These are phyloP conservation scores for Penicillium herquei DNA, from an alignment of 495 filamentous ascomycete genomes.

Conservation along the genomic window DNA sequence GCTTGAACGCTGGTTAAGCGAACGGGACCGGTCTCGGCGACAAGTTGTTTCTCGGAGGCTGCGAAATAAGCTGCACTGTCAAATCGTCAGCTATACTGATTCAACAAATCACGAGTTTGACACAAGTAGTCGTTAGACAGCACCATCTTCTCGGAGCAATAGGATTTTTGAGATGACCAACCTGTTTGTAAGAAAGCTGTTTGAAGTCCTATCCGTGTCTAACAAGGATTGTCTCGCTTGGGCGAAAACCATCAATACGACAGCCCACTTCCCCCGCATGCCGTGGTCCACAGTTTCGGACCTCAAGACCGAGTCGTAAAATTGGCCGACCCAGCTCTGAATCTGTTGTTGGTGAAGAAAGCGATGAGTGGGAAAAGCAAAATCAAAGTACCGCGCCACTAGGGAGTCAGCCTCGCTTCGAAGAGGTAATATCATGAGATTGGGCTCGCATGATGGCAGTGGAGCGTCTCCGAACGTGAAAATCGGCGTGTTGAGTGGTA, in stretches of 20 bases:
- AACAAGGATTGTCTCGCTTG: slow-evolving; percentile 21
- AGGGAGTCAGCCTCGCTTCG: slow-evolving; percentile 21
- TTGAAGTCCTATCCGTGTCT: background rate
- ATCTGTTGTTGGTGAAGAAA: slow-evolving; percentile 26
- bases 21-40: slow-evolving; percentile 30
- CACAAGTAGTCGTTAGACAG: no score
- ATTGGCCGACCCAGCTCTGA: slow-evolving; percentile 18
- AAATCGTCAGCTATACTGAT: no score
- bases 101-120: no score
- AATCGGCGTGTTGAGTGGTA: slow-evolving; percentile 22
- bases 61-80: slow-evolving; percentile 23
- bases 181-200: slow-evolving; percentile 14
- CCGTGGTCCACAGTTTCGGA: slow-evolving; percentile 5
- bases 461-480: slow-evolving; percentile 34
- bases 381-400: slow-evolving; percentile 33
- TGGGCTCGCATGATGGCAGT: slow-evolving; percentile 21
- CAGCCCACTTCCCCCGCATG: slow-evolving; percentile 13
- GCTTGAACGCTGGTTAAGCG: slow-evolving; percentile 33
- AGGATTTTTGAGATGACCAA: background rate
- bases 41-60: slow-evolving; percentile 23
- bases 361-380: slow-evolving; percentile 35
- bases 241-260: slow-evolving; percentile 24
- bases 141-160: background rate
- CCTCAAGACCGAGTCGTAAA: slow-evolving; percentile 5
- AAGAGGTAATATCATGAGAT: slow-evolving; percentile 23